These are phyloP conservation scores for Atractiella rhizophila DNA, from an alignment of 768 basidiomycete genomes.

Conservation along the genomic window DNA sequence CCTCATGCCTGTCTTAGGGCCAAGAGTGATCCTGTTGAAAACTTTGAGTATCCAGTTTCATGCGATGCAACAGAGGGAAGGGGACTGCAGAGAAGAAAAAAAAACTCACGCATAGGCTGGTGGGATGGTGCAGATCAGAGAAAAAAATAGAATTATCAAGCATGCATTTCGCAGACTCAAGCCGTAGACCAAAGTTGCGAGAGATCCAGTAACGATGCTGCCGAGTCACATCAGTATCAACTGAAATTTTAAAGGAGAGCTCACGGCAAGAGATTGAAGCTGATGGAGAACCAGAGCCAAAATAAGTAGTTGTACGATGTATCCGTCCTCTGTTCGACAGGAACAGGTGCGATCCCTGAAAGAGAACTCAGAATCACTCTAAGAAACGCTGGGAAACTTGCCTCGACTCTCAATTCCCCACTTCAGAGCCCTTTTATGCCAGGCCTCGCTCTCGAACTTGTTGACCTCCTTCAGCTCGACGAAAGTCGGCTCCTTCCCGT, in stretches of 20 bases:
- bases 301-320: background rate
- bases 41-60: no score
- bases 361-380: no score
- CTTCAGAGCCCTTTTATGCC: no score
- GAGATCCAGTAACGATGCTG: background rate
- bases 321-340: background rate
- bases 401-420: no score
- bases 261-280: no score
- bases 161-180: background rate
- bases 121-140: background rate
- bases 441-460: no score
- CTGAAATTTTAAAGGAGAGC: no score
- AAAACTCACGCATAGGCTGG: background rate
- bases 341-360: background rate
- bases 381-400: no score
- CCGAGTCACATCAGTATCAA: background rate
- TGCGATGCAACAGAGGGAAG: no score
- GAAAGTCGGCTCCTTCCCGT: no score
- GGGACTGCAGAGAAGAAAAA: background rate
- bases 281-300: background rate
- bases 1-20: background rate
- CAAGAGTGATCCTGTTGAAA: background rate
- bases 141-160: slow-evolving; percentile 1
- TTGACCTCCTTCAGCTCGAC: no score
- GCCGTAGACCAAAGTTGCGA: background rate